phyloP scores from a whole-genome alignment of 805 yeast species.

The Myxozyma mucilagina region DNA sequence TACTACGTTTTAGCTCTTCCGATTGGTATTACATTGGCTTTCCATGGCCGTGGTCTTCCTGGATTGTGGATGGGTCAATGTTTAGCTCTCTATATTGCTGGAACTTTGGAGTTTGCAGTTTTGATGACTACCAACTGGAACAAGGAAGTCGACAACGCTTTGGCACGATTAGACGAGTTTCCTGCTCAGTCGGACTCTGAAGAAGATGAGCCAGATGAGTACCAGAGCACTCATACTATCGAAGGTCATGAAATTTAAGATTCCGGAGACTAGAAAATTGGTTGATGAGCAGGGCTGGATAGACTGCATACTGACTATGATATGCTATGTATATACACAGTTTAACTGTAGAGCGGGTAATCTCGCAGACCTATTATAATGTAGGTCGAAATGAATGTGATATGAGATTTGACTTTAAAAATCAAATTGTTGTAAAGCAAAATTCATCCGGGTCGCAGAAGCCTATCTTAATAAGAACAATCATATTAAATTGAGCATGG shows the following conservation, averaged over 20 bases:
- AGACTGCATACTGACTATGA: not conserved
- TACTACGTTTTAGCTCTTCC: slow-evolving; percentile 76
- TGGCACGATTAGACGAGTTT: slow-evolving; percentile 26
- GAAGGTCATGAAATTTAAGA: not conserved
- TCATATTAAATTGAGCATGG: not conserved
- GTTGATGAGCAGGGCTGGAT: too few species aligned
- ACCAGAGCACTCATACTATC: slow-evolving; percentile 7
- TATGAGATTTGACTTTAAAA: too few species aligned
- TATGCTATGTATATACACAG: not conserved
- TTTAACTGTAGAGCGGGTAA: too few species aligned
- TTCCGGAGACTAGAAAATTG: not conserved
- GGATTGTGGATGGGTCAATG: slow-evolving; percentile 78
- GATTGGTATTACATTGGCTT: slow-evolving; percentile 59
- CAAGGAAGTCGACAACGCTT: slow-evolving; percentile 32
- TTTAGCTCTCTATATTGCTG: slow-evolving; percentile 40
- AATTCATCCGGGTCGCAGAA: too few species aligned
- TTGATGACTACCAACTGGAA: slow-evolving; percentile 33
- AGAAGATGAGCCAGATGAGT: slow-evolving; percentile 16
- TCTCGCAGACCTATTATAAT: too few species aligned
- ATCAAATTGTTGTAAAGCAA: too few species aligned
- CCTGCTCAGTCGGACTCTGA: slow-evolving; percentile 13
- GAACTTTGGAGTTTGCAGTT: slow-evolving; percentile 28
- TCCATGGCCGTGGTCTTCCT: slow-evolving; percentile 49
- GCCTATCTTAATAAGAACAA: not conserved
- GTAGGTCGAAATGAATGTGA: too few species aligned